phyloP scores from a whole-genome alignment of 805 yeast species.

The Clavispora asparagi region DNA sequence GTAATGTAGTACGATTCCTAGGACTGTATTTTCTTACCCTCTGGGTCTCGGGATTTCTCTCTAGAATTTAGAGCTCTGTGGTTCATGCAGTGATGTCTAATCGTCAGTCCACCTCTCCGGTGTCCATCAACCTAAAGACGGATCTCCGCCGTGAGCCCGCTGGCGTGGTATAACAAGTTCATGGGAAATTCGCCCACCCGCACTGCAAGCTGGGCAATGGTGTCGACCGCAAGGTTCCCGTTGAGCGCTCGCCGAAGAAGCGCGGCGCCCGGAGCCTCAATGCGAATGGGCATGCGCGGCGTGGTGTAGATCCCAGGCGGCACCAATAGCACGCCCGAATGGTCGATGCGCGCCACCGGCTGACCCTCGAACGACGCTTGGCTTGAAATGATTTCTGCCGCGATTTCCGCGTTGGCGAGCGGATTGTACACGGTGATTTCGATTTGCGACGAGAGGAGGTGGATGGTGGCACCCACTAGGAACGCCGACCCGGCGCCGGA shows the following conservation, averaged over 20 bases:
- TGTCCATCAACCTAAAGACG: constrained; percentile 22
- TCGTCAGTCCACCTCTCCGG: too few species aligned
- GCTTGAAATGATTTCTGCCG: constrained; percentile 40
- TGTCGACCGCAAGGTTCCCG: constrained; percentile 45
- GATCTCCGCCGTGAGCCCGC: constrained; percentile 39
- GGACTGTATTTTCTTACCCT: too few species aligned
- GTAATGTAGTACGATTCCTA: too few species aligned
- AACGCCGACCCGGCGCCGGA: constrained; percentile 27
- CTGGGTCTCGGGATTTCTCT: too few species aligned
- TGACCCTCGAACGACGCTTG: constrained; percentile 45
- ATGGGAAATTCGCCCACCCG: constrained; percentile 35
- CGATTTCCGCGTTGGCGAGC: constrained; percentile 39
- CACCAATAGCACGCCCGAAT: constrained; percentile 35
- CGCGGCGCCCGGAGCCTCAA: constrained; percentile 44
- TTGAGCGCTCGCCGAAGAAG: constrained; percentile 46
- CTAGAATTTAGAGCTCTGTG: too few species aligned
- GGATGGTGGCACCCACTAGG: constrained; percentile 47
- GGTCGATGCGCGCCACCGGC: constrained; percentile 40
- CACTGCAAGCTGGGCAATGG: constrained; percentile 39
- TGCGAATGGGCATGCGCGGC: constrained; percentile 45
- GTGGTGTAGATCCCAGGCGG: constrained; percentile 52
- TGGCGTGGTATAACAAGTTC: constrained; percentile 43
- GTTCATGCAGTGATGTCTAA: too few species aligned
- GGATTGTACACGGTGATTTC: constrained; percentile 55
- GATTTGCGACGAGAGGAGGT: constrained; percentile 48